Evolutionary conservation across 495 filamentous ascomycete species (phyloP), one percentile per base, ranked within the genome.

Genomic region (Xylaria palmicola): DNA sequence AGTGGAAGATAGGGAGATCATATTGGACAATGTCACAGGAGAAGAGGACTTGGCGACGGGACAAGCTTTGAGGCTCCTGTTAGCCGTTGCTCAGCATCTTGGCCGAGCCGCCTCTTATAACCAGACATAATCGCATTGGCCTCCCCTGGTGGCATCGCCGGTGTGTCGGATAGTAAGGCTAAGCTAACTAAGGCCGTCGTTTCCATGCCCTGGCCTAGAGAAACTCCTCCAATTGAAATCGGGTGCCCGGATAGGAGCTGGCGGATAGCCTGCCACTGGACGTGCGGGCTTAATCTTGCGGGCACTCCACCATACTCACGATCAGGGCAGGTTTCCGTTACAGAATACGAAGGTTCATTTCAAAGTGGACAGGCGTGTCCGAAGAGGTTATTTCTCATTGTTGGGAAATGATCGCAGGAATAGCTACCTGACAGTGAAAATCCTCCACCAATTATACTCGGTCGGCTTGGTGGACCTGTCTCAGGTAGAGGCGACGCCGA

Each of bases 221-320:
- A 52, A 52, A 52, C 10, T 19, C 49, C 49, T 30, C 49, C 49
- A 52, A 52, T 52, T 15, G 29, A 52, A 20, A 52, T 52, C n/a
- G n/a, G n/a, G 19, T 52, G 13, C 49, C 49, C 24, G 19, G 8
- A 27, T 29, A 22, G 15, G 13, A 29, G 30, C n/a, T 34, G 9
- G 9, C 32, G 19, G 48, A 19, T 13, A 51, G 48, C 29, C 26
- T 45, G 20, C 20, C 3, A 47, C 24, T 29, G 13, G 15, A 48
- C 17, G 5, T 7, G 44, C 7, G 24, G 29, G 22, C 4, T 40
- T 6, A n/a, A n/a, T 6, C 37, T 40, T 40, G 37, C 17, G 13
- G 24, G 17, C 26, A n/a, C 44, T 48, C 44, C n/a, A n/a, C n/a
- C n/a, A n/a, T n/a, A n/a, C n/a, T n/a, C n/a, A n/a, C n/a, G n/a